Evolutionary conservation across 2,329 filamentous ascomycete species (phyloP).

Genomic region (Cercospora sesami): DNA sequence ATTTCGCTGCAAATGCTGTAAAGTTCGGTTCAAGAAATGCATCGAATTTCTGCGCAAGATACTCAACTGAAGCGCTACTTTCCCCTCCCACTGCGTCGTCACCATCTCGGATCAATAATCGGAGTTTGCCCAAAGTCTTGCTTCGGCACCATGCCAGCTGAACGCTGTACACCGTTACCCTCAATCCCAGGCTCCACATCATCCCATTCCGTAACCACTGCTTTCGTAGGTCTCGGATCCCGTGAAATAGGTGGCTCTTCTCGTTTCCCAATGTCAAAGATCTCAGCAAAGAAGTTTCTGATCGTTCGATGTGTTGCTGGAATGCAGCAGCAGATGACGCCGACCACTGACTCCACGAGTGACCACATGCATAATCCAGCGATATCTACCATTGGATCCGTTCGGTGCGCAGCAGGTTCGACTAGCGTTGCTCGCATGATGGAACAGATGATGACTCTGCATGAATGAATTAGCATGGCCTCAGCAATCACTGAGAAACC

Average conservation of each 20-base stretch:
- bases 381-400: slow-evolving; percentile 4
- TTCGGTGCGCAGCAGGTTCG: slow-evolving; percentile 8
- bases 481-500: background rate
- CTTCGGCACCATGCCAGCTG: background rate
- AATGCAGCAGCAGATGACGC: slow-evolving; percentile 10
- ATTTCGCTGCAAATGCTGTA: background rate
- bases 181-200: background rate
- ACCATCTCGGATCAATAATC: slow-evolving; percentile 8
- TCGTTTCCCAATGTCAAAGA: background rate
- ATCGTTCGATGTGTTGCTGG: slow-evolving; percentile 6
- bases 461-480: background rate
- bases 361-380: slow-evolving; percentile 10
- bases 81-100: background rate
- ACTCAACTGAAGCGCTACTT: background rate
- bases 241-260: background rate
- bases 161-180: background rate
- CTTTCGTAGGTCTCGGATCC: background rate
- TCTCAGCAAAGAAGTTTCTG: slow-evolving; percentile 9
- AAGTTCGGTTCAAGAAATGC: background rate
- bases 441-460: slow-evolving; percentile 12
- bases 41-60: background rate
- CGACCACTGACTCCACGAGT: slow-evolving; percentile 3
- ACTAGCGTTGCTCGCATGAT: slow-evolving; percentile 13
- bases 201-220: background rate
- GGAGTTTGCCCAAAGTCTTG: background rate